These are phyloP conservation scores for Striga asiatica DNA, from an alignment of 257 asterid genomes.

Conservation along the genomic window DNA sequence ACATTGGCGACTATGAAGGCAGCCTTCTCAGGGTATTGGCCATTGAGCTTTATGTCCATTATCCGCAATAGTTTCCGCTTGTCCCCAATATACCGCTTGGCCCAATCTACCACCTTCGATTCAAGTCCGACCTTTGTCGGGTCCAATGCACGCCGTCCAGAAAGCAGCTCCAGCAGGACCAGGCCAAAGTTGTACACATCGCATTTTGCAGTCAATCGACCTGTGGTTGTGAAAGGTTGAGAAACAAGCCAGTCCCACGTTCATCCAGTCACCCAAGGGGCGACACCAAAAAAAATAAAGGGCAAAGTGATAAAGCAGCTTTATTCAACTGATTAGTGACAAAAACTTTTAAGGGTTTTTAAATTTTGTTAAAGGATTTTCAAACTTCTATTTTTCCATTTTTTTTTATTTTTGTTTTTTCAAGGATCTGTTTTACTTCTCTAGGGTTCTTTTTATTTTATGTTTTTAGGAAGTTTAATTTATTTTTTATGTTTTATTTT, in stretches of 20 bases:
- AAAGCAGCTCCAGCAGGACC: background rate
- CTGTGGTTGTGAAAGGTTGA: background rate
- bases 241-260: background rate
- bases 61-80: slow-evolving; percentile 54
- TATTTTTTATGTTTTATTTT: no score
- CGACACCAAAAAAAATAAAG: no score
- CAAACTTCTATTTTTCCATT: no score
- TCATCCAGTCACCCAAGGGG: no score
- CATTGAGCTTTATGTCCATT: slow-evolving; percentile 70
- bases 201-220: background rate
- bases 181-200: background rate
- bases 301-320: no score
- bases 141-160: background rate
- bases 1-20: slow-evolving; percentile 50
- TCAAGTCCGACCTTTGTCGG: background rate
- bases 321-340: no score
- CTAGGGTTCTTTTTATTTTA: no score
- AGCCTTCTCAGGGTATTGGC: slow-evolving; percentile 72
- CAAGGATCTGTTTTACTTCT: no score
- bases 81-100: slow-evolving; percentile 21
- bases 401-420: no score
- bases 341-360: no score
- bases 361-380: no score
- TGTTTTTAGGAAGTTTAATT: no score
- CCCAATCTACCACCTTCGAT: background rate